These are phyloP conservation scores for Eutrema heterophyllum DNA, from an alignment of 345 rosid genomes.

Conservation along the genomic window DNA sequence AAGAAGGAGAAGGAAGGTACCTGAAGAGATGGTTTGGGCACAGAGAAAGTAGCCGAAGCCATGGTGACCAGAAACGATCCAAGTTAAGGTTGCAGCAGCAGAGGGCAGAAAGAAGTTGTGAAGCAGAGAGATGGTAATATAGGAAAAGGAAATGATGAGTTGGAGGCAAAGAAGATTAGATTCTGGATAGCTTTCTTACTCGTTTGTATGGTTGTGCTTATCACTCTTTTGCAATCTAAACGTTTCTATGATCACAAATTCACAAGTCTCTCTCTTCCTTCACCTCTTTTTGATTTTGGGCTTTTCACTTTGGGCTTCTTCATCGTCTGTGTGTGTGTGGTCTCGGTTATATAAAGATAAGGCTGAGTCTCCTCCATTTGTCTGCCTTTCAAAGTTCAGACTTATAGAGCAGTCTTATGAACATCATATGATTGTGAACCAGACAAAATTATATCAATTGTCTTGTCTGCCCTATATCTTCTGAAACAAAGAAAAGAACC, in stretches of 20 bases:
- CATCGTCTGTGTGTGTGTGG: neutral
- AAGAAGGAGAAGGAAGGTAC: conserved; percentile 26
- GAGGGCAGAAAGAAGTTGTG: conserved; percentile 4
- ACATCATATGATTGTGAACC: neutral
- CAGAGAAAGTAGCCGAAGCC: conserved; percentile 85
- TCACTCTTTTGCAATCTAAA: conserved; percentile 3
- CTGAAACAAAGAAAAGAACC: neutral
- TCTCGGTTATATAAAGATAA: neutral
- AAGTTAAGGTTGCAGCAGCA: conserved; percentile 15
- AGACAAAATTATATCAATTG: neutral
- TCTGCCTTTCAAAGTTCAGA: neutral
- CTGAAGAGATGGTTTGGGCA: conserved; percentile 81
- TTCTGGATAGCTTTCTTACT: conserved; percentile 59
- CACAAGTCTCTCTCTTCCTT: neutral
- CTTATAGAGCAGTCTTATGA: neutral
- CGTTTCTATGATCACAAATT: conserved; percentile 20
- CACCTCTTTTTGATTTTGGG: conserved; percentile 12
- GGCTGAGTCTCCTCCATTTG: neutral
- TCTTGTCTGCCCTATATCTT: neutral
- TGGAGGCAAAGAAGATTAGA: conserved; percentile 58
- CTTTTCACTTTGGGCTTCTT: conserved; percentile 24
- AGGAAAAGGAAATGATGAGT: conserved; percentile 20
- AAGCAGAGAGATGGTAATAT: conserved; percentile 8
- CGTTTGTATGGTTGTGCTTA: conserved; percentile 29
- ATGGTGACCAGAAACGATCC: conserved; percentile 29